Percentiles rank a stretch among this genome's conserved stretches.
phyloP scores from a whole-genome alignment of 306 rosid species.

The Senna tora region DNA sequence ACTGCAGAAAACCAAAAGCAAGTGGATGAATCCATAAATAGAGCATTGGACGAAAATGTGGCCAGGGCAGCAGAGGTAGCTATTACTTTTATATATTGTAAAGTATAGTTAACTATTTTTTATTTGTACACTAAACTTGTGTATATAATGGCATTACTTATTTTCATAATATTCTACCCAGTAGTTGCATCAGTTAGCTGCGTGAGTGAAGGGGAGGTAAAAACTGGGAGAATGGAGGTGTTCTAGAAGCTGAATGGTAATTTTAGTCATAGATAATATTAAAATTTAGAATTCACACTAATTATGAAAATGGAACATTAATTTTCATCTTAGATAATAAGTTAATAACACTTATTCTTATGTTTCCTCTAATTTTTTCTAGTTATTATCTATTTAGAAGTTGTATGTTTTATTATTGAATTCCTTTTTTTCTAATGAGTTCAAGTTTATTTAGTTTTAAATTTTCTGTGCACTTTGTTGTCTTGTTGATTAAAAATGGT shows the following conservation, averaged over 20 bases:
- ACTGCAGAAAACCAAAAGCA: conserved; percentile 68
- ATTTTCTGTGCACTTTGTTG: background rate
- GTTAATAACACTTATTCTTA: background rate
- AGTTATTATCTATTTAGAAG: background rate
- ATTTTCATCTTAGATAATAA: background rate
- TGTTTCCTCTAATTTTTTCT: background rate
- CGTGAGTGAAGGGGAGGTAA: background rate
- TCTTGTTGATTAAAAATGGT: background rate
- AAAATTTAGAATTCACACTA: background rate
- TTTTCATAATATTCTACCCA: conserved; percentile 16
- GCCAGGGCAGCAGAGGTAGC: conserved; percentile 76
- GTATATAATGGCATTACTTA: conserved; percentile 23
- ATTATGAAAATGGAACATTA: background rate
- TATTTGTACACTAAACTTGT: background rate
- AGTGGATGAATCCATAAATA: conserved; percentile 63
- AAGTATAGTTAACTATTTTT: conserved; percentile 29
- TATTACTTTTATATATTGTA: conserved; percentile 14
- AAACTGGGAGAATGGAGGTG: conserved; percentile 13
- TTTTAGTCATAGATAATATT: background rate
- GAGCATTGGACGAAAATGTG: conserved; percentile 64
- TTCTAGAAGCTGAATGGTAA: background rate
- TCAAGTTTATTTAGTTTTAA: too few relatives aligned
- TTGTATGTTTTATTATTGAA: background rate
- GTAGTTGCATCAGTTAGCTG: conserved; percentile 19
- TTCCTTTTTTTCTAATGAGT: background rate